These are phyloP conservation scores for Hypoxylon subgilvum DNA, from an alignment of 495 filamentous ascomycete species.

Conservation along the genomic window DNA sequence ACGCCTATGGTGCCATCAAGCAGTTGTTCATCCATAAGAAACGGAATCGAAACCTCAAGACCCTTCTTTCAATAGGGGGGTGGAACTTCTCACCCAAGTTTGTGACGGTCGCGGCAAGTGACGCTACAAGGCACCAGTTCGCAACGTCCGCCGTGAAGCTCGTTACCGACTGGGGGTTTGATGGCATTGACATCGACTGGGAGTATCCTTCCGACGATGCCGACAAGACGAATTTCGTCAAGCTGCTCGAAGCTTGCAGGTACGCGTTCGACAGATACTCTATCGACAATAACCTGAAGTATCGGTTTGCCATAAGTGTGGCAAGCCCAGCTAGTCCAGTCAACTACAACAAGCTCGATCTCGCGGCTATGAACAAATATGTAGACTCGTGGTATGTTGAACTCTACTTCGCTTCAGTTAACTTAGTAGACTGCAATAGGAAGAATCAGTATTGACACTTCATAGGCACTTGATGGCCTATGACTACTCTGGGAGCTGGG, in stretches of 20 bases:
- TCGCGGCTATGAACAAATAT: conserved; percentile 71
- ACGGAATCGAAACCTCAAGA: conserved; percentile 77
- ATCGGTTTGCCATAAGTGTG: conserved; percentile 76
- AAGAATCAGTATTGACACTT: conserved; percentile 41
- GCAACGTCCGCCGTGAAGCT: conserved; percentile 69
- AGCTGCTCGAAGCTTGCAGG: conserved; percentile 70
- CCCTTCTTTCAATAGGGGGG: conserved; percentile 84
- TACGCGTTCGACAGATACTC: conserved; percentile 69
- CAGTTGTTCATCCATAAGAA: conserved; percentile 87
- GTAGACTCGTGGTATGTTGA: conserved; percentile 81
- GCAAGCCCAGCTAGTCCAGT: conserved; percentile 65
- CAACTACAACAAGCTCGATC: conserved; percentile 72
- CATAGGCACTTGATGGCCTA: conserved; percentile 78
- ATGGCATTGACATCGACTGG: conserved; percentile 68
- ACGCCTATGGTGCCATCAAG: conserved; percentile 82
- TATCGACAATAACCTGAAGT: conserved; percentile 50
- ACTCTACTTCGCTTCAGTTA: conserved; percentile 19
- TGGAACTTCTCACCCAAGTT: conserved; percentile 91
- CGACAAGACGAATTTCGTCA: conserved; percentile 73
- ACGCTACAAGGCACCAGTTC: conserved; percentile 62
- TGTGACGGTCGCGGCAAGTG: conserved; percentile 65
- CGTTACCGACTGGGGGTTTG: conserved; percentile 66
- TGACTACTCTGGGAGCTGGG: conserved; percentile 77
- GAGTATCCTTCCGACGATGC: conserved; percentile 62
- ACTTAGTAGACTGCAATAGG: neutral